Percentiles rank a stretch among this genome's conserved stretches.
phyloP scores from a whole-genome alignment of 148 eudicot species.

The Heliamphora exappendiculata region DNA sequence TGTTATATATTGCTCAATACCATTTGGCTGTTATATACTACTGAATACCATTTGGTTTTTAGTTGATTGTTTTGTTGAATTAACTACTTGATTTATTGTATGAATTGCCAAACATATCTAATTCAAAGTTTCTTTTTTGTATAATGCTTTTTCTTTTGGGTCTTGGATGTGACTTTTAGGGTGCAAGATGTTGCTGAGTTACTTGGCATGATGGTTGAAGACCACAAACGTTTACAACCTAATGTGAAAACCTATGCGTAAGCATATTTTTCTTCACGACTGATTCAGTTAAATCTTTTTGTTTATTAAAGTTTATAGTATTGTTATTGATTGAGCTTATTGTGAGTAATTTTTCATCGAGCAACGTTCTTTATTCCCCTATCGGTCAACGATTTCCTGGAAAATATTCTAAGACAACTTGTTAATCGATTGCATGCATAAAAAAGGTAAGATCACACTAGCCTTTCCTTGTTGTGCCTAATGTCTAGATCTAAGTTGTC shows the following conservation, averaged over 20 bases:
- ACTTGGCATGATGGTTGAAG: constrained; percentile 98
- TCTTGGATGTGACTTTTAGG: constrained; percentile 32
- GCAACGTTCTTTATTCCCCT: not conserved
- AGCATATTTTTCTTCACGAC: constrained; percentile 22
- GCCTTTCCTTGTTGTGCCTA: no score
- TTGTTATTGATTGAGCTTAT: not conserved
- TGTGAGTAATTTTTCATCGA: not conserved
- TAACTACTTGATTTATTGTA: not conserved
- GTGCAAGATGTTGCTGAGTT: constrained; percentile 97
- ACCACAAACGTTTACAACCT: constrained; percentile 78
- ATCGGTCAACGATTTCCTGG: no score
- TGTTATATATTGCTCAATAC: not conserved
- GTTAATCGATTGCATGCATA: no score
- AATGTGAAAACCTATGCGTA: constrained; percentile 92
- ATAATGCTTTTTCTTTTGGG: constrained; percentile 1
- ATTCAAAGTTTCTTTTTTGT: not conserved
- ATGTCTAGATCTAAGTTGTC: no score
- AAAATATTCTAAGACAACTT: no score
- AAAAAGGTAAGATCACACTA: no score
- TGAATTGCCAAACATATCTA: not conserved
- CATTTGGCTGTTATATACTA: not conserved
- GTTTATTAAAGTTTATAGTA: not conserved
- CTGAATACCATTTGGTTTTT: not conserved
- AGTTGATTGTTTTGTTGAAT: not conserved
- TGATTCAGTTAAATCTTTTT: not conserved